Base-by-base conservation (phyloP, 352 stramenopile genomes). In the Phytophthora vignae region DNA sequence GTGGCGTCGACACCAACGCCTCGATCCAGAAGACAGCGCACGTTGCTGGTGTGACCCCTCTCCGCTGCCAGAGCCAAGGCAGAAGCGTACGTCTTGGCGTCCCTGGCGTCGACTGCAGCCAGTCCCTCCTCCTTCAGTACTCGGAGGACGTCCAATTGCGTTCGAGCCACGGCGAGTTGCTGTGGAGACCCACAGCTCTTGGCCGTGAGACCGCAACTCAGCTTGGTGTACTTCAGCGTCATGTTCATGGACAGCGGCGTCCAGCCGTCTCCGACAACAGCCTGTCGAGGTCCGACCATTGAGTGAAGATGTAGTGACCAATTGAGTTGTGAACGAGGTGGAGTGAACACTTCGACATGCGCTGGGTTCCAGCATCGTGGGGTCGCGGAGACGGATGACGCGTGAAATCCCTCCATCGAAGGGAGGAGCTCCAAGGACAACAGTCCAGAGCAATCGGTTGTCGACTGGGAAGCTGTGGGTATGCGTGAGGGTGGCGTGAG, bases 51-150 rank as follows among this genome's bases (percentile, higher is more conserved):
- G 7, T 78, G 71, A 17, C 57, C 71, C 21, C 71, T 72, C 27
- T 25, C 40, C 1, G 67, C 46, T 54, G 67, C 67, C 7, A 75
- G 36, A 15, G 64, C 22, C 62, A 75, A 63, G 7, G 67, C 71
- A 12, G 40, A 55, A 17, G 58, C 54, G 19, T 67, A 78, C n/a
- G 61, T 75, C 44, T 68, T 75, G 15, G 27, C 33, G 21, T 69
- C 46, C 2, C 57, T 53, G 14, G 67, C 60, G 56, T 78, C 61
- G 1, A 59, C 22, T 15, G 29, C 48, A 12, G n/a, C 25, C 50
- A 75, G 25, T 21, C 67, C 67, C 71, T 78, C 71, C 14, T 78
- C 71, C 19, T 72, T 71, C 25, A 78, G 52, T 19, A 78, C 61
- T 25, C 67, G 71, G 2, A 78, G 55, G 10, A 78, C 52, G 29